Percentiles rank a stretch among this genome's conserved stretches.
Evolutionary conservation across 192 early-diverging fungal species (phyloP).

Genomic region (Backusella macrospora): DNA sequence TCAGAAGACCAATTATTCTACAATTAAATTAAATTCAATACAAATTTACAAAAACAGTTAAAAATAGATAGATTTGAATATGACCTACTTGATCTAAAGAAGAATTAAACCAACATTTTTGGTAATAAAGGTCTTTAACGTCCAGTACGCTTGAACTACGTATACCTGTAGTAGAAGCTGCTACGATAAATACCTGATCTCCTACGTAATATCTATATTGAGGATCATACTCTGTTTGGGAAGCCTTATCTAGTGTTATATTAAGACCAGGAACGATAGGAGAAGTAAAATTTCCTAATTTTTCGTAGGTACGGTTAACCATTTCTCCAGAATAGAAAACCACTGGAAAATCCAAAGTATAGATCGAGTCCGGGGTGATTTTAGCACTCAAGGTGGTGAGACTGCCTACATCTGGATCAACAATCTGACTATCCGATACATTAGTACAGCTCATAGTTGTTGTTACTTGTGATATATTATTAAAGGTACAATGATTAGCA

Average conservation of each 20-base stretch:
- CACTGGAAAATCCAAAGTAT: background rate
- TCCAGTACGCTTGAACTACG: background rate
- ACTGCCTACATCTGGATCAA: background rate
- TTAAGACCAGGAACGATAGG: background rate
- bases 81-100: background rate
- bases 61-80: background rate
- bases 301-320: background rate
- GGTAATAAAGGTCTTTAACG: background rate
- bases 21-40: background rate
- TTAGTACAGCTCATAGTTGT: background rate
- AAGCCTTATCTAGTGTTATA: background rate
- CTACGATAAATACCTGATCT: slow-evolving; percentile 11
- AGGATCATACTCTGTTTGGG: background rate
- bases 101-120: slow-evolving; percentile 10
- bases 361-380: background rate
- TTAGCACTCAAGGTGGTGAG: background rate
- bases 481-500: background rate
- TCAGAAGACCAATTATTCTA: background rate
- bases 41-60: background rate
- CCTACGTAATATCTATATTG: slow-evolving; percentile 10
- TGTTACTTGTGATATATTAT: background rate
- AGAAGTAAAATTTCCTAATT: background rate
- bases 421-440: background rate
- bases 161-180: too few relatives aligned
- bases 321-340: slow-evolving; percentile 8